These are phyloP conservation scores for Tetraselmis chui DNA, from an alignment of 139 green algal genomes.

Conservation along the genomic window DNA sequence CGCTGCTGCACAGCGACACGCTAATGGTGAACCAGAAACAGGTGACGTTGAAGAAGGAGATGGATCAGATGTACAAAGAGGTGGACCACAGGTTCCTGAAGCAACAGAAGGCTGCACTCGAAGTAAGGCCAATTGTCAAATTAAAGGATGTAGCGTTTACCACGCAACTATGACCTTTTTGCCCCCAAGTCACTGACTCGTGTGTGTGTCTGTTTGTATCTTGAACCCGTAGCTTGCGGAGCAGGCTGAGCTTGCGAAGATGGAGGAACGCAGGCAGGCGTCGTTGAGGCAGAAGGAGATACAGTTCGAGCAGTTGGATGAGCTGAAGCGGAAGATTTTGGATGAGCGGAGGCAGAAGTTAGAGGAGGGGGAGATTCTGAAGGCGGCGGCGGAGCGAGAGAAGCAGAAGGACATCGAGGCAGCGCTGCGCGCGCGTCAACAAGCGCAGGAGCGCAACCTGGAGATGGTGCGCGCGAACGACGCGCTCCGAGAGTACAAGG, in stretches of 20 bases:
- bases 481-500: conserved; percentile 10
- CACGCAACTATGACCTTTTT: not conserved
- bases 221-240: conserved; percentile 38
- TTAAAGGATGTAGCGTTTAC: not conserved
- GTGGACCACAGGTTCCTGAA: conserved; percentile 54
- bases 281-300: conserved; percentile 48
- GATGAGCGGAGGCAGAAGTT: conserved; percentile 11
- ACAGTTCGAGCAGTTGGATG: conserved; percentile 60
- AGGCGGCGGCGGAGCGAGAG: conserved; percentile 7
- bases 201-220: not conserved
- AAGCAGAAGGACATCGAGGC: not conserved
- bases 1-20: conserved; percentile 55
- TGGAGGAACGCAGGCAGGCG: conserved; percentile 28
- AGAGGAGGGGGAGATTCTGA: conserved; percentile 3
- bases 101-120: conserved; percentile 45
- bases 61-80: conserved; percentile 38
- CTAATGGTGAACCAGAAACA: conserved; percentile 56
- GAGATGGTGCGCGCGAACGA: conserved; percentile 9
- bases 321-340: conserved; percentile 37
- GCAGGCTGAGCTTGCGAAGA: conserved; percentile 46
- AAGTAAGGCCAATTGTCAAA: too few species aligned
- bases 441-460: conserved; percentile 6
- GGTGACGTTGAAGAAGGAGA: conserved; percentile 50
- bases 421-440: not conserved
- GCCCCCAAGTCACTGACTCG: not conserved